Evolutionary conservation across 306 rosid species (phyloP), one percentile per base, ranked within the genome.

Genomic region (Alnus rubra): DNA sequence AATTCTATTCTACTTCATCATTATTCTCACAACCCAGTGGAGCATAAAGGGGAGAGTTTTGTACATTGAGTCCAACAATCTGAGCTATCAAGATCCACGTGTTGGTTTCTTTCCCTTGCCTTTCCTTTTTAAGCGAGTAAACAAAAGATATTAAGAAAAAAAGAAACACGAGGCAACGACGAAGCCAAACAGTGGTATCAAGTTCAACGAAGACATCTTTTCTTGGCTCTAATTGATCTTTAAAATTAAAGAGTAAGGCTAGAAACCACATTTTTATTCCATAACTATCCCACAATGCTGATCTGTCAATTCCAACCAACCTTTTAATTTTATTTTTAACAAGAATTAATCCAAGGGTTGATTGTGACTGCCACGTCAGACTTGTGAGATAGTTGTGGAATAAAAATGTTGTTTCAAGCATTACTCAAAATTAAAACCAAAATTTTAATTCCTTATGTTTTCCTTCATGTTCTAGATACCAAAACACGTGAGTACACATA

Each of bases 101-200:
- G 5, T 12, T 62, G 7, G 45, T 42, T 42, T 42, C 45, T 42
- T 42, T 42, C 45, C 45, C 7, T 42, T 5, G 45, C 45, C 45
- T 42, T 42, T 42, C 45, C 45, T 60, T 16, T 28, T 28, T 13
- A 60, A 60, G 9, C 8, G 30, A 60, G 9, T 31, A 60, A 60
- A 60, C 42, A 60, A 60, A 60, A 60, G 16, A 60, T 59, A 30
- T 31, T 62, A 62, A 31, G 31, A 12, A 60, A 15, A 62, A 30
- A 62, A 31, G 28, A 23, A 23, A 23, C 28, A 23, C 28, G 28
- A 73, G 62, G 19, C 49, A 50, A 53, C 74, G 44, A 76, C 3
- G 49, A 53, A 68, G 65, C 76, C 63, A n/a, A 73, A 44, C 56
- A 48, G 58, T 65, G 71, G 28, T 13, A 58, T 42, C 58, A 42